Evolutionary conservation across 2,329 filamentous ascomycete genomes (phyloP).

Genomic region (Penicillium olsonii): DNA sequence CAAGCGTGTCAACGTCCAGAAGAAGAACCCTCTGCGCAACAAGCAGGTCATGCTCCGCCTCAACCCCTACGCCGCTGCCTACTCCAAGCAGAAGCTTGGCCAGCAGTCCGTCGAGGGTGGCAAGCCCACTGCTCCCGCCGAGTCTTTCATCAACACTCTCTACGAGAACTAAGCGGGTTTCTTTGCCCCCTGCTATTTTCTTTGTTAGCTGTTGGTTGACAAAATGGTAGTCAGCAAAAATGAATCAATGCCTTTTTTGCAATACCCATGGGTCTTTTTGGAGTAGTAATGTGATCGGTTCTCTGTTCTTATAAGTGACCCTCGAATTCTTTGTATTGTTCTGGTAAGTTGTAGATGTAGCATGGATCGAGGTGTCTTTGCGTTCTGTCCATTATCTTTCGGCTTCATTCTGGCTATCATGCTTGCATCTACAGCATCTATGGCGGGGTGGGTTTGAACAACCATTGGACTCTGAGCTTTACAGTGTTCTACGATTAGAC

Average conservation of each 20-base stretch:
- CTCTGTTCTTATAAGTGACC: conserved; percentile 15
- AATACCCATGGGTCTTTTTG: conserved; percentile 28
- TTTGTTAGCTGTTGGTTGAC: conserved; percentile 22
- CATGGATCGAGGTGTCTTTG: conserved; percentile 1
- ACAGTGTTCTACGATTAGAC: no score
- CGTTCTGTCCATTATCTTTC: no score
- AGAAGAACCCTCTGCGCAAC: conserved; percentile 99
- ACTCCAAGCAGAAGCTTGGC: conserved; percentile 82
- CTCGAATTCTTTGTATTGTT: conserved; percentile 8
- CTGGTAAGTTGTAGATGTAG: conserved; percentile 13
- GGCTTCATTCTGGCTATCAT: no score
- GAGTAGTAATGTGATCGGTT: conserved; percentile 33
- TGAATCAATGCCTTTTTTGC: conserved; percentile 33
- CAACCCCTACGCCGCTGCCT: conserved; percentile 95
- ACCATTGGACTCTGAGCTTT: no score
- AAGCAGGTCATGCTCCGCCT: conserved; percentile 98
- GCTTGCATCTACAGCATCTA: no score
- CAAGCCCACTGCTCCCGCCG: conserved; percentile 61
- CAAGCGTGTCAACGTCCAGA: conserved; percentile 90
- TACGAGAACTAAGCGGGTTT: conserved; percentile 51
- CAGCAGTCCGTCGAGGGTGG: conserved; percentile 64
- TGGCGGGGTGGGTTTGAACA: no score
- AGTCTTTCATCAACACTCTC: conserved; percentile 56
- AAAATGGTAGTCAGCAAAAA: conserved; percentile 32
- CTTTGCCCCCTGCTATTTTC: conserved; percentile 19